Percentiles rank a stretch among this genome's conserved stretches.
phyloP scores from a whole-genome alignment of 2,329 filamentous ascomycete species.

The Ascochyta rabiei region DNA sequence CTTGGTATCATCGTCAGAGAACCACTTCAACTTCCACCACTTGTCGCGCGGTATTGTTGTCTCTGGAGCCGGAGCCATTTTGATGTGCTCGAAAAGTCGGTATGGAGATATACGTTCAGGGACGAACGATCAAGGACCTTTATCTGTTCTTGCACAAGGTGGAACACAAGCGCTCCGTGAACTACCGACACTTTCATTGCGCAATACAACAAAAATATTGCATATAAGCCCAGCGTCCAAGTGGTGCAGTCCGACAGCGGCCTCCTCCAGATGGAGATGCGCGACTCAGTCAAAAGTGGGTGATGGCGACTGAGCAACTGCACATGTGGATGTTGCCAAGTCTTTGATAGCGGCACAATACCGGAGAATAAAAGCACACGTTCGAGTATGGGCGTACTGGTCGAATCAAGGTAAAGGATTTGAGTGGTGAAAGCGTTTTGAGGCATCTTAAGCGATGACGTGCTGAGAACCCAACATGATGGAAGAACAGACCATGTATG shows the following conservation, averaged over 20 bases:
- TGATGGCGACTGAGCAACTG: background rate
- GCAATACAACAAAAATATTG: background rate
- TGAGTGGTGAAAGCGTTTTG: background rate
- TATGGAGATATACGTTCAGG: background rate
- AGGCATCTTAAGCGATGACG: constrained; percentile 4
- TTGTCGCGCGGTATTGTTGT: constrained; percentile 13
- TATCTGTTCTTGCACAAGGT: background rate
- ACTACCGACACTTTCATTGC: background rate
- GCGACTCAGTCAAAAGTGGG: background rate
- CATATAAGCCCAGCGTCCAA: background rate
- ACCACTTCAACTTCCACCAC: constrained; percentile 25
- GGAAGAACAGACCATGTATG: background rate
- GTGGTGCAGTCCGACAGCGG: background rate
- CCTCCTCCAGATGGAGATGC: background rate
- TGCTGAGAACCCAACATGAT: constrained; percentile 1
- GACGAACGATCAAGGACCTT: background rate
- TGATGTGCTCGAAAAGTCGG: background rate
- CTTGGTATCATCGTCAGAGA: constrained; percentile 49
- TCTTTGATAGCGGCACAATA: background rate
- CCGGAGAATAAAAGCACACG: background rate
- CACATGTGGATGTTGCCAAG: background rate
- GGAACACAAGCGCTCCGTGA: too few species aligned
- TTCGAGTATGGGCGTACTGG: background rate
- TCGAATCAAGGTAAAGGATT: too few species aligned
- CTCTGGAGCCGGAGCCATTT: constrained; percentile 1